Conservation (phyloP, 352 stramenopile species). For the Pythium scleroteichum region DNA sequence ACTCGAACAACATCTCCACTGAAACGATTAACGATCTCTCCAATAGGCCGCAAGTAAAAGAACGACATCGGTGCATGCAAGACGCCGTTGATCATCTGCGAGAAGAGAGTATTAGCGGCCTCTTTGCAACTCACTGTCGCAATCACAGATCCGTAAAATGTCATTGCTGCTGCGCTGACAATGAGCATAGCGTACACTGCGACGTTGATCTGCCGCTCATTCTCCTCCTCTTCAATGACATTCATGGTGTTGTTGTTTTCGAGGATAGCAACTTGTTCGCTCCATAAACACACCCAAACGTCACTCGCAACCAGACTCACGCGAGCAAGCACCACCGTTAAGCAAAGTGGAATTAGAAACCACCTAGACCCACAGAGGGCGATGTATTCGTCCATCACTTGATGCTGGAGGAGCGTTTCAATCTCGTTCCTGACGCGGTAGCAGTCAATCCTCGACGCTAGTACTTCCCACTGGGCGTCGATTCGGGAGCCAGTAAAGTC, state of each 20-base stretch:
- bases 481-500: slow-evolving; percentile 9
- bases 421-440: slow-evolving; percentile 4
- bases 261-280: slow-evolving; percentile 13
- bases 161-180: slow-evolving; percentile 17
- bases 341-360: slow-evolving; percentile 21
- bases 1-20: slow-evolving; percentile 33
- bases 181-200: slow-evolving; percentile 27
- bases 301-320: slow-evolving; percentile 20
- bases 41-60: slow-evolving; percentile 37
- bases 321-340: slow-evolving; percentile 13
- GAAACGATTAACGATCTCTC: slow-evolving; percentile 40
- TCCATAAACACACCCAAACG: slow-evolving; percentile 32
- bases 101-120: slow-evolving; percentile 17
- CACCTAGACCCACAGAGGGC: slow-evolving; percentile 22
- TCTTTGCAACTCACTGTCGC: slow-evolving; percentile 16
- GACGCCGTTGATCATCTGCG: slow-evolving; percentile 18
- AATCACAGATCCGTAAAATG: slow-evolving; percentile 23
- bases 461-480: slow-evolving; percentile 14
- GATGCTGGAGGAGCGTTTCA: slow-evolving; percentile 3
- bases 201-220: slow-evolving; percentile 20
- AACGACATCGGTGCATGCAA: slow-evolving; percentile 37
- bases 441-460: slow-evolving; percentile 10
- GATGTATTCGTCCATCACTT: slow-evolving; percentile 11
- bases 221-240: not conserved
- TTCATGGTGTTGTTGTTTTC: not conserved